A percentile compares a stretch with the other conserved stretches of the same genome.
These are phyloP conservation scores for Amanita pseudoporphyria DNA, from an alignment of 768 basidiomycete genomes.

Conservation along the genomic window DNA sequence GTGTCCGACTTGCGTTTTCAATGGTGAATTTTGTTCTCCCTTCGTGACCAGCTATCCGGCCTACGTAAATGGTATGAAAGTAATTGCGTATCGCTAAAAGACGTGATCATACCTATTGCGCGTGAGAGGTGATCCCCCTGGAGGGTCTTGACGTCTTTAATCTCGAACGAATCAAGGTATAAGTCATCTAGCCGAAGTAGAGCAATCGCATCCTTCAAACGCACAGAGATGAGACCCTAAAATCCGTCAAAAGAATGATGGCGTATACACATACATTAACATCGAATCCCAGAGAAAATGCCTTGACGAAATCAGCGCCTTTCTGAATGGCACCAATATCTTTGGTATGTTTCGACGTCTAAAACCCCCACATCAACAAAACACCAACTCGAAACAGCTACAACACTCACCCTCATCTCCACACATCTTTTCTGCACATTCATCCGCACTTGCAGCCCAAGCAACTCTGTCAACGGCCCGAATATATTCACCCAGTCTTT, in stretches of 20 bases:
- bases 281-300: slow-evolving; percentile 90
- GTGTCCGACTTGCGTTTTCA: slow-evolving; percentile 92
- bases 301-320: slow-evolving; percentile 95
- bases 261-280: slow-evolving; percentile 58
- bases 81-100: background rate
- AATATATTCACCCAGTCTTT: slow-evolving; percentile 96
- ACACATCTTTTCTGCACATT: slow-evolving; percentile 84
- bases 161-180: slow-evolving; percentile 97
- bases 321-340: slow-evolving; percentile 92
- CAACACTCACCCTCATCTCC: slow-evolving; percentile 76
- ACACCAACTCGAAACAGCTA: background rate
- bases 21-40: slow-evolving; percentile 99
- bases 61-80: slow-evolving; percentile 25
- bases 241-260: background rate
- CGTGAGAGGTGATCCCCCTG: slow-evolving; percentile 98
- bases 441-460: slow-evolving; percentile 95
- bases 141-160: slow-evolving; percentile 97
- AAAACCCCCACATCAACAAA: background rate
- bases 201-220: slow-evolving; percentile 80
- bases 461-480: slow-evolving; percentile 88
- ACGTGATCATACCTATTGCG: slow-evolving; percentile 63
- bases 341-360: slow-evolving; percentile 95
- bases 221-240: background rate
- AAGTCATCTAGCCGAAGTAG: slow-evolving; percentile 92
- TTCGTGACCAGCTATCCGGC: slow-evolving; percentile 97